These are phyloP conservation scores for Microcyclospora pomicola DNA, from an alignment of 2,329 filamentous ascomycete genomes.

Conservation along the genomic window DNA sequence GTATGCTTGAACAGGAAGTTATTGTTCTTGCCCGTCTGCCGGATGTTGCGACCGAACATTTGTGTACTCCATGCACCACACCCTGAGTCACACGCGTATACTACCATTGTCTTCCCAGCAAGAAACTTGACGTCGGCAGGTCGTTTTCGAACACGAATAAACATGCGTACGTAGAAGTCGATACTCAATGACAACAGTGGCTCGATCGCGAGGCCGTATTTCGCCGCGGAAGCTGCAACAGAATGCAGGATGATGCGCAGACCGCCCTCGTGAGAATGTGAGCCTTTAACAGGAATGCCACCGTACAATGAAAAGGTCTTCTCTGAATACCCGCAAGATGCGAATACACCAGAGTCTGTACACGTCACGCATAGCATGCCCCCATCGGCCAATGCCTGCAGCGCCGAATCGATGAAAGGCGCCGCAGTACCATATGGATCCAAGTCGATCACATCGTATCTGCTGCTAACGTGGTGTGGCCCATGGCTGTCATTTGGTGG, in stretches of 20 bases:
- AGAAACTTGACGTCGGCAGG: constrained; percentile 81
- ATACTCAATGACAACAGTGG: constrained; percentile 86
- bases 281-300: constrained; percentile 71
- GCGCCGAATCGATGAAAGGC: constrained; percentile 78
- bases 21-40: constrained; percentile 54
- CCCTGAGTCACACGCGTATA: constrained; percentile 80
- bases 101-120: constrained; percentile 80
- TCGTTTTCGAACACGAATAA: constrained; percentile 67
- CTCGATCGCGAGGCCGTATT: constrained; percentile 78
- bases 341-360: constrained; percentile 90
- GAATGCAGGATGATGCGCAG: constrained; percentile 74
- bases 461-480: constrained; percentile 27
- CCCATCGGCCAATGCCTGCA: constrained; percentile 77
- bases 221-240: constrained; percentile 64
- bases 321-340: constrained; percentile 84
- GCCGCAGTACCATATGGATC: constrained; percentile 92
- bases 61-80: constrained; percentile 89
- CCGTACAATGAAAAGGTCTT: constrained; percentile 93
- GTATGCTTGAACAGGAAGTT: constrained; percentile 61
- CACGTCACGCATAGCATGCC: constrained; percentile 91
- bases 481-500: constrained; percentile 20
- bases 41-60: constrained; percentile 55
- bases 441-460: constrained; percentile 88
- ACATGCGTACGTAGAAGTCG: constrained; percentile 86
- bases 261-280: constrained; percentile 77